Evolutionary conservation across 331 rosid species (phyloP).

Genomic region (Stylosanthes scabra): DNA sequence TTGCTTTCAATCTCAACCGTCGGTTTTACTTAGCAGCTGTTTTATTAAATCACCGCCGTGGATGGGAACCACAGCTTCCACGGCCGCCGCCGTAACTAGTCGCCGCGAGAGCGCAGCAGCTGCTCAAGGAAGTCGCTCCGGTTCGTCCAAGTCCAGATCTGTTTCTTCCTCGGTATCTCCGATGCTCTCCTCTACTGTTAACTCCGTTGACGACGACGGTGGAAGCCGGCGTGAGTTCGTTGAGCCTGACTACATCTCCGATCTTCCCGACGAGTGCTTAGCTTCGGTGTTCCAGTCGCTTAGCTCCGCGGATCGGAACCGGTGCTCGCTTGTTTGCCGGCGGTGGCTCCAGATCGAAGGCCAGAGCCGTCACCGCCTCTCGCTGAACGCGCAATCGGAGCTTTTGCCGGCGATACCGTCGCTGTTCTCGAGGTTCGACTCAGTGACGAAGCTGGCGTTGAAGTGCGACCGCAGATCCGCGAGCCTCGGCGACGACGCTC

Average conservation of each 20-base stretch:
- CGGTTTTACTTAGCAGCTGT: not conserved
- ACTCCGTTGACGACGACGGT: constrained; percentile 9
- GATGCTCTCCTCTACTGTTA: constrained; percentile 20
- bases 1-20: constrained; percentile 39
- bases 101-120: constrained; percentile 59
- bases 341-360: constrained; percentile 93
- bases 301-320: constrained; percentile 75
- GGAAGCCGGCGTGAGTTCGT: constrained; percentile 1
- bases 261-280: constrained; percentile 90
- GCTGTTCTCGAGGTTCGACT: constrained; percentile 85
- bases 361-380: constrained; percentile 90
- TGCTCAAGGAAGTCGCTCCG: constrained; percentile 43
- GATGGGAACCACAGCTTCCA: constrained; percentile 96
- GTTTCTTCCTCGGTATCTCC: constrained; percentile 64
- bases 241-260: constrained; percentile 63
- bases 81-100: constrained; percentile 52
- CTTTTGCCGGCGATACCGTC: constrained; percentile 57
- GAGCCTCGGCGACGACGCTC: constrained; percentile 81
- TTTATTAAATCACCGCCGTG: constrained; percentile 38
- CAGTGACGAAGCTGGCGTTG: constrained; percentile 88
- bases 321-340: constrained; percentile 88
- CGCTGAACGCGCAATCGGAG: constrained; percentile 73
- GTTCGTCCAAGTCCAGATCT: constrained; percentile 54
- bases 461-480: constrained; percentile 90
- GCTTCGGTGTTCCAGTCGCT: constrained; percentile 83